Evolutionary conservation across 495 filamentous ascomycete species (phyloP).

Genomic region (Neurospora intermedia): DNA sequence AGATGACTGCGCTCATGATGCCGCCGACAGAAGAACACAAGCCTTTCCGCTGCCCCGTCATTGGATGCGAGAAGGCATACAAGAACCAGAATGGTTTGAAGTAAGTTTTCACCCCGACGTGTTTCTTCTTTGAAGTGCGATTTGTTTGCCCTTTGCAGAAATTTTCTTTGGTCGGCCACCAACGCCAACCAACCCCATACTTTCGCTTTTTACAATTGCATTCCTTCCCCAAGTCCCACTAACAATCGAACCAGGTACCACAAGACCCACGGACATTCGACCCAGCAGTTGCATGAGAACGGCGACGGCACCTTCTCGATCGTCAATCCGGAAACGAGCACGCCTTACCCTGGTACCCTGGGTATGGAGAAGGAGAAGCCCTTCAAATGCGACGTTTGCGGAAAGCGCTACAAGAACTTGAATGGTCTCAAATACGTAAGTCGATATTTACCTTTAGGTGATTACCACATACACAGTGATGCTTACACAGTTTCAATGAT

Average conservation of each 20-base stretch:
- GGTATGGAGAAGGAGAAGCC: slow-evolving; percentile 99
- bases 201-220: slow-evolving; percentile 4
- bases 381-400: slow-evolving; percentile 90
- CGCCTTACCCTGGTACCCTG: slow-evolving; percentile 87
- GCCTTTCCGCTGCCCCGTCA: slow-evolving; percentile 94
- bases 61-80: slow-evolving; percentile 98
- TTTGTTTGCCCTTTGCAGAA: background rate
- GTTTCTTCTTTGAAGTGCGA: slow-evolving; percentile 1
- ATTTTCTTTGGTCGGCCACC: background rate
- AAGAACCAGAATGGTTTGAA: slow-evolving; percentile 99
- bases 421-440: slow-evolving; percentile 85
- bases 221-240: slow-evolving; percentile 16
- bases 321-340: slow-evolving; percentile 88
- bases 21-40: slow-evolving; percentile 66
- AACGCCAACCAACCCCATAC: background rate
- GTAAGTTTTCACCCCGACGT: slow-evolving; percentile 35
- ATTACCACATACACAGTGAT: background rate
- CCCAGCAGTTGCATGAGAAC: slow-evolving; percentile 91
- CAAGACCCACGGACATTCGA: slow-evolving; percentile 85
- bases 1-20: slow-evolving; percentile 51
- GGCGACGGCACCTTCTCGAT: slow-evolving; percentile 95
- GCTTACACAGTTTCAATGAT: slow-evolving; percentile 4
- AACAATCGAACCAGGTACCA: slow-evolving; percentile 46
- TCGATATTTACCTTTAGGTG: background rate
- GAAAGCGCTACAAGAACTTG: slow-evolving; percentile 98